Evolutionary conservation across 257 asterid genomes (phyloP).

Genomic region (Cynanchum wilfordii): DNA sequence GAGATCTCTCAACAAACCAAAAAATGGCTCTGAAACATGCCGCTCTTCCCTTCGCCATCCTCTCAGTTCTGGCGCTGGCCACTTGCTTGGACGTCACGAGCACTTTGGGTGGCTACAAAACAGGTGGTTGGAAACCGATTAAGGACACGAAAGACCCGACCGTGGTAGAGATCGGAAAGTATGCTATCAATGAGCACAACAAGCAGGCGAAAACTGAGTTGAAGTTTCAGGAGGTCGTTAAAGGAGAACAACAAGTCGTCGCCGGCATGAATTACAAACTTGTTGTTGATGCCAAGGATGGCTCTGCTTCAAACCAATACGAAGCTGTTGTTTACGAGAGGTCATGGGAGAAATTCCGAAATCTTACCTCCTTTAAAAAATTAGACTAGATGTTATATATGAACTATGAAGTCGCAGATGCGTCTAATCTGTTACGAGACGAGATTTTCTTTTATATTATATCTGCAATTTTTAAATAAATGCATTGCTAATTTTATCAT

Average conservation of each 20-base stretch:
- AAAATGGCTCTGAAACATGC: conserved; percentile 13
- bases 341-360: conserved; percentile 9
- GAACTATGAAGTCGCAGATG: not conserved
- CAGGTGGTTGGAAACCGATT: conserved; percentile 1
- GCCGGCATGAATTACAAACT: conserved; percentile 8
- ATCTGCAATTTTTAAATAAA: not conserved
- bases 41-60: not conserved
- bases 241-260: conserved; percentile 15
- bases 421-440: not conserved
- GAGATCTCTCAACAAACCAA: not conserved
- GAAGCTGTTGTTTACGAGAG: conserved; percentile 7
- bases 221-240: conserved; percentile 3
- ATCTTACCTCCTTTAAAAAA: conserved; percentile 19
- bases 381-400: not conserved
- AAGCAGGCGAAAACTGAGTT: not conserved
- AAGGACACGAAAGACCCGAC: not conserved
- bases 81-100: conserved; percentile 1
- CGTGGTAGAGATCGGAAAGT: conserved; percentile 8
- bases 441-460: not conserved
- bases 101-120: not conserved
- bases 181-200: conserved; percentile 15
- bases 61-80: conserved; percentile 4
- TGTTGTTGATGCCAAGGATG: conserved; percentile 7
- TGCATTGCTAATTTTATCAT: not conserved
- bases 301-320: not conserved